phyloP scores from a whole-genome alignment of 2,329 filamentous ascomycete species.

The Phaeoacremonium minimum region DNA sequence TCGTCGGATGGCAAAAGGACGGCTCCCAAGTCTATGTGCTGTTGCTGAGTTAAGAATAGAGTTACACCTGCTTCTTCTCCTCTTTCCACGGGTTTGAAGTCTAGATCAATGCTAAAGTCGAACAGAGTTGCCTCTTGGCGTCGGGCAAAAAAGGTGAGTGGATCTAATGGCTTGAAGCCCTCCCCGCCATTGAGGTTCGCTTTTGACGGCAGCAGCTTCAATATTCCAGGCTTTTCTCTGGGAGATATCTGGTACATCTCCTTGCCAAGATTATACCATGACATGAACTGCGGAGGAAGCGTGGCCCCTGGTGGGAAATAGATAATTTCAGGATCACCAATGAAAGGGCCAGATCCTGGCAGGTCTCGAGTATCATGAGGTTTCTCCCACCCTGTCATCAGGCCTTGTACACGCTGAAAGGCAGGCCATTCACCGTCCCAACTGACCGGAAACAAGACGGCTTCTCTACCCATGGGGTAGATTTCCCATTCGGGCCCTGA shows the following conservation, averaged over 20 bases:
- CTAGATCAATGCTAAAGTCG: slow-evolving; percentile 22
- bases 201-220: slow-evolving; percentile 19
- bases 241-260: slow-evolving; percentile 15
- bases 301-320: slow-evolving; percentile 29
- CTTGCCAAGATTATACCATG: slow-evolving; percentile 24
- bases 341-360: slow-evolving; percentile 34
- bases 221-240: slow-evolving; percentile 8
- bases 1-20: slow-evolving; percentile 11
- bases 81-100: slow-evolving; percentile 15
- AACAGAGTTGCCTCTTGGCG: slow-evolving; percentile 26
- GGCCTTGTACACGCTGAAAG: slow-evolving; percentile 33
- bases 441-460: slow-evolving; percentile 39
- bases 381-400: slow-evolving; percentile 36
- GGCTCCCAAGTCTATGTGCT: slow-evolving; percentile 26
- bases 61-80: slow-evolving; percentile 26
- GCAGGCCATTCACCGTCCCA: slow-evolving; percentile 49
- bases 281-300: slow-evolving; percentile 22
- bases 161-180: slow-evolving; percentile 12
- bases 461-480: slow-evolving; percentile 52
- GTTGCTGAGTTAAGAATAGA: slow-evolving; percentile 24
- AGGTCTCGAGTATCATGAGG: slow-evolving; percentile 26
- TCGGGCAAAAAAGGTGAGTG: slow-evolving; percentile 22
- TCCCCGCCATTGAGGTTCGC: slow-evolving; percentile 19
- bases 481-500: slow-evolving; percentile 32
- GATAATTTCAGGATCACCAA: slow-evolving; percentile 35